These are phyloP conservation scores for Pugionium dolabratum DNA, from an alignment of 345 rosid genomes.

Conservation along the genomic window DNA sequence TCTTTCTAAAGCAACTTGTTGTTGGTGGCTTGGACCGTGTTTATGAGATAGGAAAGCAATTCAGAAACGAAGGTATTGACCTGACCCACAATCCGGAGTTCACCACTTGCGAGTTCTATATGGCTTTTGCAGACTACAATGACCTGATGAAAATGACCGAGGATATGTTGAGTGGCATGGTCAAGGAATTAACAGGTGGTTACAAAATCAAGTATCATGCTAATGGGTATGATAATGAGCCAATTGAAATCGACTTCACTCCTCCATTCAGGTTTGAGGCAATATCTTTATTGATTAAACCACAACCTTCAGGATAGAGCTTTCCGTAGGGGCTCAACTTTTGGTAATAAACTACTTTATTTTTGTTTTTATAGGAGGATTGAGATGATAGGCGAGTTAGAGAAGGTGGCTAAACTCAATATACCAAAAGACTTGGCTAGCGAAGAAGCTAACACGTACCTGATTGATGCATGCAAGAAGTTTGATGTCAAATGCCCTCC, in stretches of 20 bases:
- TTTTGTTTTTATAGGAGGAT: constrained; percentile 52
- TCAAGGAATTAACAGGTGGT: constrained; percentile 77
- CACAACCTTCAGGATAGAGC: not conserved
- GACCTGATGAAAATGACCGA: constrained; percentile 89
- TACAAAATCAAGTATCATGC: constrained; percentile 79
- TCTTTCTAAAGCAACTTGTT: constrained; percentile 75
- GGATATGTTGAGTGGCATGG: constrained; percentile 75
- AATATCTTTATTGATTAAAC: constrained; percentile 1
- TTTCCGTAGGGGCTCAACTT: not conserved
- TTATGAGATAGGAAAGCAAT: constrained; percentile 92
- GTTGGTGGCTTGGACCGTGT: constrained; percentile 87
- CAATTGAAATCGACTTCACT: constrained; percentile 85
- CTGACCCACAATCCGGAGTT: constrained; percentile 93
- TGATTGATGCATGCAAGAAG: constrained; percentile 65
- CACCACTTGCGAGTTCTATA: constrained; percentile 94
- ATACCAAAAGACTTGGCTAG: constrained; percentile 88
- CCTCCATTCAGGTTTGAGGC: constrained; percentile 75
- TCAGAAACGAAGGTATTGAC: constrained; percentile 95
- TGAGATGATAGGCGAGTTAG: constrained; percentile 88
- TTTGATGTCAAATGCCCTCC: constrained; percentile 87
- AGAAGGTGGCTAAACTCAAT: constrained; percentile 78
- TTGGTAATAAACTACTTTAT: not conserved
- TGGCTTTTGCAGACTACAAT: constrained; percentile 90
- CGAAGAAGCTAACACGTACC: constrained; percentile 77
- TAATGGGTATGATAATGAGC: constrained; percentile 73